A percentile compares a stretch with the other conserved stretches of the same genome.
These are phyloP conservation scores for Candida quercuum DNA, from an alignment of 805 yeast genomes.

Conservation along the genomic window DNA sequence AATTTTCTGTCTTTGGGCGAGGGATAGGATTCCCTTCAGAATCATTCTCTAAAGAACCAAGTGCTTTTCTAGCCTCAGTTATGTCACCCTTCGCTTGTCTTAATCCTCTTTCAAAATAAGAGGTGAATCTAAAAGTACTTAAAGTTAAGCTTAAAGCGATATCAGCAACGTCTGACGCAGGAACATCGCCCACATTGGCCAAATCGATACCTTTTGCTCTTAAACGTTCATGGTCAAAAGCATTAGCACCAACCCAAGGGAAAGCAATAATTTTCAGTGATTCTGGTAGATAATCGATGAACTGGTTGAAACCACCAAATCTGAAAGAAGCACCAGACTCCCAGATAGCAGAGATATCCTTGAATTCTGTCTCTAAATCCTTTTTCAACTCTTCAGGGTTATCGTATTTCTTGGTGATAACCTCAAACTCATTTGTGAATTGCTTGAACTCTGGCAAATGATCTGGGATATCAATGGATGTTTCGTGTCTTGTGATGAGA, in stretches of 20 bases:
- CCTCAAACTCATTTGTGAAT: slow-evolving; percentile 36
- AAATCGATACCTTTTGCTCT: slow-evolving; percentile 43
- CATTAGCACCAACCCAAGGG: slow-evolving; percentile 60
- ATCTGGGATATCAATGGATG: slow-evolving; percentile 40
- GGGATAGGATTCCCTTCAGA: slow-evolving; percentile 24
- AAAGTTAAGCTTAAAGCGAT: slow-evolving; percentile 55
- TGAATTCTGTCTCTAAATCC: slow-evolving; percentile 33
- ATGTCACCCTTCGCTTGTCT: slow-evolving; percentile 37
- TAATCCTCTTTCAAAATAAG: slow-evolving; percentile 39
- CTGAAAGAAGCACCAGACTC: slow-evolving; percentile 48
- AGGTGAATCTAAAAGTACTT: slow-evolving; percentile 54
- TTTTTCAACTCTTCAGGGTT: slow-evolving; percentile 35
- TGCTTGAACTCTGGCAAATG: slow-evolving; percentile 39
- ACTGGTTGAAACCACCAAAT: slow-evolving; percentile 37
- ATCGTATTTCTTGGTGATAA: slow-evolving; percentile 35
- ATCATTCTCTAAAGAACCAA: slow-evolving; percentile 29
- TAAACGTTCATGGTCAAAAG: slow-evolving; percentile 40
- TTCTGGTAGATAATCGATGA: slow-evolving; percentile 42
- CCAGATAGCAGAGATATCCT: slow-evolving; percentile 48
- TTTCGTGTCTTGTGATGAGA: slow-evolving; percentile 26
- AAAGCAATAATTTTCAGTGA: slow-evolving; percentile 43
- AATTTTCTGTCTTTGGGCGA: slow-evolving; percentile 29
- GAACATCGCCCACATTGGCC: slow-evolving; percentile 55
- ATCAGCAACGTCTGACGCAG: slow-evolving; percentile 71
- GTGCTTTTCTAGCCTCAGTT: slow-evolving; percentile 37